Evolutionary conservation across 176 grass and related monocot genomes (phyloP), one percentile per base, ranked within the genome.

Genomic region (Triticum turgidum): DNA sequence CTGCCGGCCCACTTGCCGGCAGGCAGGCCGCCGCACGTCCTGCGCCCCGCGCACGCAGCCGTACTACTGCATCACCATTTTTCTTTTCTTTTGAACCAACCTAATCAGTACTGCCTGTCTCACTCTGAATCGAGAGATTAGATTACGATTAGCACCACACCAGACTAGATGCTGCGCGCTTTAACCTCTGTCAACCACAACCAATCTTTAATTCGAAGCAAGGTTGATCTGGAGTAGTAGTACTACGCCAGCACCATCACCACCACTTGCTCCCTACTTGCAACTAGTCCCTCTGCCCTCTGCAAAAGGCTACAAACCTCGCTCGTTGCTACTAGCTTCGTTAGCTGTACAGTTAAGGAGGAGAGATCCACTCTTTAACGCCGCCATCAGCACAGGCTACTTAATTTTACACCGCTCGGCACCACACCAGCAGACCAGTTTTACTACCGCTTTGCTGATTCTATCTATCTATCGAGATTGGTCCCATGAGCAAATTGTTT

Each of bases 1-100:
- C 69, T 91, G 89, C 86, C 86, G 81, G 85, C 85, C 88, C 76
- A 91, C 85, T 84, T 91, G 89, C 61, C n/a, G 9, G 61, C 61
- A 27, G 61, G 61, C 61, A 64, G 69, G 37, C 22, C 72, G 72
- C 71, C 22, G 71, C 70, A 75, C 47, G 72, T 51, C 72, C 72
- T 51, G 72, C 72, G 72, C 72, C 41, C 5, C 38, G 7, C 69
- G 11, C 66, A 45, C 84, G 64, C 64, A 5, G n/a, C 38, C 64
- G 35, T 41, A 37, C 85, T 2, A 34, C 54, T 17, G 51, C 5
- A 5, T 7, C 56, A 3, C 56, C 0, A 7, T 21, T 59, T 54
- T 54, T 9, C 2, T 21, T 54, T 12, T 47, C 11, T 11, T 12
- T 45, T 10, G 44, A 11, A 12, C 42, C 13, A 7, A 39, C 37